Percentiles rank a stretch among this genome's conserved stretches.
Evolutionary conservation across 1,284 basidiomycete genomes (phyloP).

Genomic region (Cerrena zonata): DNA sequence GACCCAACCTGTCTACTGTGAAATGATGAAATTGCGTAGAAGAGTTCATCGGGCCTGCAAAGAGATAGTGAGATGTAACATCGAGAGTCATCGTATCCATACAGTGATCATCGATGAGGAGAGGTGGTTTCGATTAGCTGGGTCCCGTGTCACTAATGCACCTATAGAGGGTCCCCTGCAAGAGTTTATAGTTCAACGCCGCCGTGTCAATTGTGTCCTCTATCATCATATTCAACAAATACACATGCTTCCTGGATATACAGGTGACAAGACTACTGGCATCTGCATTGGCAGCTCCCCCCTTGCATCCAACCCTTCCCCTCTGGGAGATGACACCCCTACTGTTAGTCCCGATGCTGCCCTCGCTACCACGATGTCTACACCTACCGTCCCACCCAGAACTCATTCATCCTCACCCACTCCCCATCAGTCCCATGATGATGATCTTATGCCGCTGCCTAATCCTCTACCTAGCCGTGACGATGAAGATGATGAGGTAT

Average conservation of each 20-base stretch:
- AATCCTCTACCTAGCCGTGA: too few relatives aligned
- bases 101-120: constrained; percentile 26
- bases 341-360: too few relatives aligned
- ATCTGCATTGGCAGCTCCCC: constrained; percentile 5
- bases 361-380: too few relatives aligned
- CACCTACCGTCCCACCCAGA: too few relatives aligned
- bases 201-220: constrained; percentile 7
- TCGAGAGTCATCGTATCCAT: constrained; percentile 25
- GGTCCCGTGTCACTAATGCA: neutral
- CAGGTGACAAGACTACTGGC: constrained; percentile 2
- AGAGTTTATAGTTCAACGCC: constrained; percentile 10
- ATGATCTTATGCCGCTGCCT: too few relatives aligned
- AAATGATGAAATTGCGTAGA: constrained; percentile 22
- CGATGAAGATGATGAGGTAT: too few relatives aligned
- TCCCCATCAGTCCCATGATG: too few relatives aligned
- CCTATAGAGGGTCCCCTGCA: constrained; percentile 4
- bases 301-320: too few relatives aligned
- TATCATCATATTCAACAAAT: constrained; percentile 9
- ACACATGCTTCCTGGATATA: constrained; percentile 11
- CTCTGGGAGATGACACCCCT: too few relatives aligned
- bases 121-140: neutral
- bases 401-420: too few relatives aligned
- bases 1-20: constrained; percentile 22
- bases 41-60: constrained; percentile 28
- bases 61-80: constrained; percentile 26